These are phyloP conservation scores for Claviceps purpurea DNA, from an alignment of 2,329 filamentous ascomycete genomes.

Conservation along the genomic window DNA sequence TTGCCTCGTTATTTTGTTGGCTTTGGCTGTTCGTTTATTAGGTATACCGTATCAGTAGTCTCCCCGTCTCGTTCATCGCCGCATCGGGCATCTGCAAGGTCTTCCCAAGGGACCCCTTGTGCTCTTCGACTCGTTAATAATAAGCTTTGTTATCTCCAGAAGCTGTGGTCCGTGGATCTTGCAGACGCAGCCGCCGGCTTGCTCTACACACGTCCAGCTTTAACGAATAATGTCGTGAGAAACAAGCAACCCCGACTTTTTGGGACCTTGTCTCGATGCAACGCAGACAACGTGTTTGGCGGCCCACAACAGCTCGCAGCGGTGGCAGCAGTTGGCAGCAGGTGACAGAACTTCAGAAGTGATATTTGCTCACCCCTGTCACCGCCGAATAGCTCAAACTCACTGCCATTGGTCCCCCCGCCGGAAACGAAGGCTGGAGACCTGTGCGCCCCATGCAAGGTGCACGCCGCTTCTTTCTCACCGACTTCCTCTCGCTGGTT, in stretches of 20 bases:
- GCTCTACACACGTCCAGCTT: not conserved
- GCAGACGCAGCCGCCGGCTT: not conserved
- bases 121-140: not conserved
- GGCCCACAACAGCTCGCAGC: constrained; percentile 4
- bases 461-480: constrained; percentile 6
- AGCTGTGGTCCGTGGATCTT: not conserved
- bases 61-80: not conserved
- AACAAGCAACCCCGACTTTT: not conserved
- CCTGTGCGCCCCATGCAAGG: constrained; percentile 3
- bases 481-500: constrained; percentile 1
- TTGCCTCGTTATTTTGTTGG: not conserved
- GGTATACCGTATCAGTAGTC: not conserved
- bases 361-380: constrained; percentile 6
- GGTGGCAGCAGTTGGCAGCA: not conserved
- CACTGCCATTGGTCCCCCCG: constrained; percentile 9
- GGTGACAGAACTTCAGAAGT: not conserved
- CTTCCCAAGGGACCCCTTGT: not conserved
- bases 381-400: constrained; percentile 9
- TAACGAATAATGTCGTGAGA: not conserved
- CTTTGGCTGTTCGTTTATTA: not conserved
- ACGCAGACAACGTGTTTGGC: constrained; percentile 5
- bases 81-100: not conserved
- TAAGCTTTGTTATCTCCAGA: not conserved
- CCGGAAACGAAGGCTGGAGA: not conserved
- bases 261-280: not conserved